phyloP scores from a whole-genome alignment of 441 rosid genomes.

The Capsella rubella region DNA sequence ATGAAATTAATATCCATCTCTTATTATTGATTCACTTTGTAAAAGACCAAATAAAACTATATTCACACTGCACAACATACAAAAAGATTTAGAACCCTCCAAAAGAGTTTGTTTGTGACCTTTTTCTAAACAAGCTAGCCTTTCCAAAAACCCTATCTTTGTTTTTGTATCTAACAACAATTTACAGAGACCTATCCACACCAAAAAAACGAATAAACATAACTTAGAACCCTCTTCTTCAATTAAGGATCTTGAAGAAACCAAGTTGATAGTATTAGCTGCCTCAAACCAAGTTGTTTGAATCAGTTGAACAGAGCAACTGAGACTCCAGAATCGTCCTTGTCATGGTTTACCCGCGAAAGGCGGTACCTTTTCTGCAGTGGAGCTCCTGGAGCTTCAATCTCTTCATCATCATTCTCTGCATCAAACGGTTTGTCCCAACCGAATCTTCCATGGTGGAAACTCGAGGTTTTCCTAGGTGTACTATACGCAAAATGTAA shows the following conservation, averaged over 20 bases:
- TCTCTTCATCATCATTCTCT: slow-evolving; percentile 50
- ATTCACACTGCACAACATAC: slow-evolving; percentile 20
- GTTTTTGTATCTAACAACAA: slow-evolving; percentile 25
- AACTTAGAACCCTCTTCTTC: slow-evolving; percentile 23
- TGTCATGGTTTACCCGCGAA: slow-evolving; percentile 44
- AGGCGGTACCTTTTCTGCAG: slow-evolving; percentile 40
- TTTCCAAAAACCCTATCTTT: slow-evolving; percentile 32
- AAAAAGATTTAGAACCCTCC: slow-evolving; percentile 15
- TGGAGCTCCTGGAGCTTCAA: slow-evolving; percentile 79
- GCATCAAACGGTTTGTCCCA: slow-evolving; percentile 23
- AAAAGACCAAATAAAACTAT: slow-evolving; percentile 17
- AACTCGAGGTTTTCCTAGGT: slow-evolving; percentile 63
- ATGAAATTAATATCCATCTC: slow-evolving; percentile 1
- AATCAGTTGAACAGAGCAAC: slow-evolving; percentile 54
- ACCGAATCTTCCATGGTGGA: slow-evolving; percentile 41
- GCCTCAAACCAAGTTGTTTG: slow-evolving; percentile 35
- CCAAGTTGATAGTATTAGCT: background rate
- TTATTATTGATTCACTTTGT: slow-evolving; percentile 15
- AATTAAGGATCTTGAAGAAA: slow-evolving; percentile 41
- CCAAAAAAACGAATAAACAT: slow-evolving; percentile 17
- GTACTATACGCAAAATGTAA: slow-evolving; percentile 73
- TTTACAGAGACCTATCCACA: slow-evolving; percentile 31
- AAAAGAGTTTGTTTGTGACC: background rate
- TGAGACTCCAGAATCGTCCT: slow-evolving; percentile 60
- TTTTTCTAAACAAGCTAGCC: slow-evolving; percentile 23